Percentiles rank a stretch among this genome's conserved stretches.
Conservation (phyloP, 176 grass and related monocot species). For the Aegilops umbellulata region DNA sequence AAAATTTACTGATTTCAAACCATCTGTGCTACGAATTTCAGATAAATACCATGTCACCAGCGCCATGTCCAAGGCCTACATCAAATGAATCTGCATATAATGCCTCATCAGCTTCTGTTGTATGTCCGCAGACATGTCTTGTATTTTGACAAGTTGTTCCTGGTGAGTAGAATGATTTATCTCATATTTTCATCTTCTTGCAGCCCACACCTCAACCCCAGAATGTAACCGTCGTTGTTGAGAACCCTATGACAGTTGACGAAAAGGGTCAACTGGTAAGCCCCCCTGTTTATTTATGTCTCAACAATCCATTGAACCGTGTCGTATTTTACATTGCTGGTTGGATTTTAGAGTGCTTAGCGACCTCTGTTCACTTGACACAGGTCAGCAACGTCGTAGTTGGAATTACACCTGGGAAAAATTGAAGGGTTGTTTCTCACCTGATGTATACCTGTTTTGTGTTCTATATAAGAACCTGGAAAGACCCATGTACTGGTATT, state of each 20-base stretch:
- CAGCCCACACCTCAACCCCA: constrained; percentile 60
- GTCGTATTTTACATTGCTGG: not conserved
- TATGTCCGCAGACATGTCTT: constrained; percentile 40
- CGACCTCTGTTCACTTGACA: not conserved
- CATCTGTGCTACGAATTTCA: constrained; percentile 41
- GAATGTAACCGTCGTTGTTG: constrained; percentile 89
- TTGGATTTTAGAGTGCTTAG: not conserved
- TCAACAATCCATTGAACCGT: not conserved
- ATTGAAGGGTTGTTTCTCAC: constrained; percentile 24
- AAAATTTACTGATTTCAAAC: constrained; percentile 17
- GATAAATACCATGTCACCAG: constrained; percentile 36
- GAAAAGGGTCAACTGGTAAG: constrained; percentile 92
- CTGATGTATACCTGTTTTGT: constrained; percentile 4
- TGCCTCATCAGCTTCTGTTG: constrained; percentile 56
- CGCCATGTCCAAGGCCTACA: constrained; percentile 24
- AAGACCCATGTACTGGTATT: constrained; percentile 6
- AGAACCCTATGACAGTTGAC: constrained; percentile 91
- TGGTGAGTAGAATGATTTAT: constrained; percentile 17
- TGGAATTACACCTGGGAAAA: constrained; percentile 79
- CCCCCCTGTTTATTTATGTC: not conserved
- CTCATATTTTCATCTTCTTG: constrained; percentile 28
- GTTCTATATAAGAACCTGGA: constrained; percentile 23
- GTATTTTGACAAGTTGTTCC: constrained; percentile 10
- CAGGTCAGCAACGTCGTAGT: constrained; percentile 95
- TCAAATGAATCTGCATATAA: constrained; percentile 44